These are phyloP conservation scores for Flaveria ramosissima DNA, from an alignment of 129 eudicot genomes.

Conservation along the genomic window DNA sequence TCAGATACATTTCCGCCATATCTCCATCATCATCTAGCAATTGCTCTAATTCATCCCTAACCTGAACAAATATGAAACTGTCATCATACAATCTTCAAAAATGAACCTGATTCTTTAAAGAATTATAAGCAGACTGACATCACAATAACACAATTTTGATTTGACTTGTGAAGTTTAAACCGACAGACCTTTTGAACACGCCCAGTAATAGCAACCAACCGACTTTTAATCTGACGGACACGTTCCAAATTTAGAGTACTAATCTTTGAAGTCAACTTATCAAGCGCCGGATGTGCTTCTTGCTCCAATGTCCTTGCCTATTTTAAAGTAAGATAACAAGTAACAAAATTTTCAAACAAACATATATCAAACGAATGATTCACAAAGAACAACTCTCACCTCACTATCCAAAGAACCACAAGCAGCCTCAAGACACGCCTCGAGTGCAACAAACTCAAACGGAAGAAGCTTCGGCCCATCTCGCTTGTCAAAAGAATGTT, in stretches of 20 bases:
- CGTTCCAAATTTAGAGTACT: slow-evolving; percentile 72
- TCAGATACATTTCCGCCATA: slow-evolving; percentile 71
- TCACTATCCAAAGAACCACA: slow-evolving; percentile 60
- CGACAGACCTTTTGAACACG: slow-evolving; percentile 63
- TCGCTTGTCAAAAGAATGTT: slow-evolving; percentile 59
- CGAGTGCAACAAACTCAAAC: slow-evolving; percentile 61
- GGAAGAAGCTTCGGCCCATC: slow-evolving; percentile 58
- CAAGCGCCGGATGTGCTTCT: slow-evolving; percentile 75
- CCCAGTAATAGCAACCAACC: slow-evolving; percentile 63
- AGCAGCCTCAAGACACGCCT: slow-evolving; percentile 64
- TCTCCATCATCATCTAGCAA: slow-evolving; percentile 65
- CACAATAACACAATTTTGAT: neutral
- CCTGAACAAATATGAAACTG: slow-evolving; percentile 28
- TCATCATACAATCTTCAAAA: neutral
- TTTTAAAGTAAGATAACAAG: neutral
- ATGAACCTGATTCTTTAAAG: neutral
- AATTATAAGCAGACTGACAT: neutral
- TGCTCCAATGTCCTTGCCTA: slow-evolving; percentile 65
- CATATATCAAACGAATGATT: neutral
- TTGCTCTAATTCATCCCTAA: slow-evolving; percentile 67
- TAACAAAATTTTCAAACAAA: neutral
- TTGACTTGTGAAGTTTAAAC: slow-evolving; percentile 4
- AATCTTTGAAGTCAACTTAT: slow-evolving; percentile 57
- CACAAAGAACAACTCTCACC: slow-evolving; percentile 25
- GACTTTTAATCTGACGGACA: slow-evolving; percentile 69